A percentile compares a stretch with the other conserved stretches of the same genome.
Evolutionary conservation across 2,329 filamentous ascomycete species (phyloP).

Genomic region (Cladosporium colombiae): DNA sequence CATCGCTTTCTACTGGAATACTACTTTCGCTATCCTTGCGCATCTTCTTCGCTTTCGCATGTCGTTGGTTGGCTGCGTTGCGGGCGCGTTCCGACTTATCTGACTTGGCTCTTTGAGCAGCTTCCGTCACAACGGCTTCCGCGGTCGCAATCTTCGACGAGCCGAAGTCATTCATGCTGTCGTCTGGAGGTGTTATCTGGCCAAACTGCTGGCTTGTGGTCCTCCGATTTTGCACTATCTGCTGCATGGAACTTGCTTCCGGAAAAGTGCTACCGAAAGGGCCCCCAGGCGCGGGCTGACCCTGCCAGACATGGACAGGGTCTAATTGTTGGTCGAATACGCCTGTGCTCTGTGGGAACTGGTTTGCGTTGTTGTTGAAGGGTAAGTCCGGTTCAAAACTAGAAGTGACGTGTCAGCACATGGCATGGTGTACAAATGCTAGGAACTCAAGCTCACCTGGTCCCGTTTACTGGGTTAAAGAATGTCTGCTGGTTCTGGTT

Average conservation of each 20-base stretch:
- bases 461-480: constrained; percentile 7
- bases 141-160: not conserved
- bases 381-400: constrained; percentile 5
- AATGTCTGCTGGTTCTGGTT: constrained; percentile 13
- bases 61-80: constrained; percentile 35
- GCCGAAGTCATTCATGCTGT: constrained; percentile 26
- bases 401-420: constrained; percentile 12
- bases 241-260: constrained; percentile 22
- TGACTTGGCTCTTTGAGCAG: constrained; percentile 17
- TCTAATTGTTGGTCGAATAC: constrained; percentile 5
- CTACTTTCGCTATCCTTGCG: constrained; percentile 24
- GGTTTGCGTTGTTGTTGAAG: not conserved
- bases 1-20: constrained; percentile 17
- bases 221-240: constrained; percentile 25
- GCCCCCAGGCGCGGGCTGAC: constrained; percentile 19
- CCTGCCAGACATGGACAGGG: constrained; percentile 15
- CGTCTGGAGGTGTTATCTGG: constrained; percentile 43
- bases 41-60: constrained; percentile 33
- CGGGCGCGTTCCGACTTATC: constrained; percentile 36
- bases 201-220: constrained; percentile 34
- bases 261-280: constrained; percentile 9
- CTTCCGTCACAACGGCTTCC: constrained; percentile 11
- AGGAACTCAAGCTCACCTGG: constrained; percentile 4
- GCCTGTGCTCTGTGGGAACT: not conserved
- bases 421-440: not conserved